phyloP scores from a whole-genome alignment of 2,329 filamentous ascomycete genomes.

The Microascus cirrosus region DNA sequence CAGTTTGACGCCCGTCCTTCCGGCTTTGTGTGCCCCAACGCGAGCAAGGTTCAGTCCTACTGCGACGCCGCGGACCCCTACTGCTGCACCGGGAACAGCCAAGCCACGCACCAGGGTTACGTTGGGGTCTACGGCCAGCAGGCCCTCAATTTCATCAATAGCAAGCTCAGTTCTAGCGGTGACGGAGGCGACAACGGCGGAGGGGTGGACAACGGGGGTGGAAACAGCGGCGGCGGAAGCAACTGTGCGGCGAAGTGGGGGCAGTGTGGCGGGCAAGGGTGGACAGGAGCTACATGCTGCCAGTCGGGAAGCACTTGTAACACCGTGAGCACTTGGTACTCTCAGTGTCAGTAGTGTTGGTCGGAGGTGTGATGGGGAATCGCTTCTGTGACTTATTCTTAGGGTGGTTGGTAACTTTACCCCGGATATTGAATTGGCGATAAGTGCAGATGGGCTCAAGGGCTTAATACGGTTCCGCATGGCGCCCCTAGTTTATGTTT shows the following conservation, averaged over 20 bases:
- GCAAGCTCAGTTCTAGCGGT: slow-evolving; percentile 11
- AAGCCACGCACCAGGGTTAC: slow-evolving; percentile 50
- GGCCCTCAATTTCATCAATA: slow-evolving; percentile 48
- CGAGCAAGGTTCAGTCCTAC: slow-evolving; percentile 48
- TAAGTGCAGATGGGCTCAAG: too few species aligned
- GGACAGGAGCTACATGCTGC: slow-evolving; percentile 13
- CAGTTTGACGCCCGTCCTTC: slow-evolving; percentile 50
- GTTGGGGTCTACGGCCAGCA: slow-evolving; percentile 48
- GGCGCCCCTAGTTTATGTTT: too few species aligned
- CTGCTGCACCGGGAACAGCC: slow-evolving; percentile 54
- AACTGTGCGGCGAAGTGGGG: slow-evolving; percentile 10
- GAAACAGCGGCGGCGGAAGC: neutral
- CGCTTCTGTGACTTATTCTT: too few species aligned
- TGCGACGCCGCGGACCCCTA: slow-evolving; percentile 54
- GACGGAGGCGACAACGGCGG: neutral
- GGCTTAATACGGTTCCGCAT: too few species aligned
- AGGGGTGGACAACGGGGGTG: neutral
- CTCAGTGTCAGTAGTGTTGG: slow-evolving; percentile 8
- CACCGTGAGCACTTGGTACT: slow-evolving; percentile 13
- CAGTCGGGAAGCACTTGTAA: slow-evolving; percentile 12
- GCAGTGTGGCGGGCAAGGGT: slow-evolving; percentile 14
- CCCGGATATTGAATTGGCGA: too few species aligned
- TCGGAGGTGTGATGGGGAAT: too few species aligned
- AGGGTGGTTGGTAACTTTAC: too few species aligned
- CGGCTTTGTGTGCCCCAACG: slow-evolving; percentile 44